Conservation (phyloP, 2,329 filamentous ascomycete genomes). For the Chaetomium olivaceum region DNA sequence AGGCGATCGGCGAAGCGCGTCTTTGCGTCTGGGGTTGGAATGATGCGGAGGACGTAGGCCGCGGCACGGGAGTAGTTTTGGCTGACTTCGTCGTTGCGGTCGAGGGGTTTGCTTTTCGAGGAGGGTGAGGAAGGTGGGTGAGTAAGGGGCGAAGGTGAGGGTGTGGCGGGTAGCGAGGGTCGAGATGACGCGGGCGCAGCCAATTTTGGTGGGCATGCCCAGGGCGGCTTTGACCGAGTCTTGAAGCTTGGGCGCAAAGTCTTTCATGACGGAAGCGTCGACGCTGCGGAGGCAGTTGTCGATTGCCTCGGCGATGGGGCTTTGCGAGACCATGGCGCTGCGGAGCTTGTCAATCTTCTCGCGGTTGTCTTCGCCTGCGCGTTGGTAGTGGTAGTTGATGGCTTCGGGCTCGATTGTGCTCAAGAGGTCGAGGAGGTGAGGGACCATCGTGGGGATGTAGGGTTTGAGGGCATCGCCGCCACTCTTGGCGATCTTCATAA, state of each 20-base stretch:
- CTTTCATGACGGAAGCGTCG: slow-evolving; percentile 74
- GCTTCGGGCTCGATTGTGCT: slow-evolving; percentile 87
- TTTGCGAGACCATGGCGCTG: slow-evolving; percentile 76
- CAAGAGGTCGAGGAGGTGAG: slow-evolving; percentile 76
- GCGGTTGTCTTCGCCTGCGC: slow-evolving; percentile 81
- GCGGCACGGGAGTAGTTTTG: slow-evolving; percentile 83
- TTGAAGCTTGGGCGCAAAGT: slow-evolving; percentile 71
- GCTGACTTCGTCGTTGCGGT: slow-evolving; percentile 91
- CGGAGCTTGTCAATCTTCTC: slow-evolving; percentile 89
- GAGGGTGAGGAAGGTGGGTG: slow-evolving; percentile 72
- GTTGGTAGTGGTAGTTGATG: slow-evolving; percentile 90
- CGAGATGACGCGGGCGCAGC: slow-evolving; percentile 80
- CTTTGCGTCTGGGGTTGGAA: slow-evolving; percentile 49
- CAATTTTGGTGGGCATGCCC: slow-evolving; percentile 91
- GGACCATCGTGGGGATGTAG: slow-evolving; percentile 79
- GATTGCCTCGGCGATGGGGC: slow-evolving; percentile 89
- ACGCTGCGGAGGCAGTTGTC: slow-evolving; percentile 84
- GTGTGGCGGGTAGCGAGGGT: slow-evolving; percentile 81
- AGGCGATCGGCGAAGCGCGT: slow-evolving; percentile 54
- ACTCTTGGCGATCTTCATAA: slow-evolving; percentile 88
- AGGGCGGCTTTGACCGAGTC: slow-evolving; percentile 81
- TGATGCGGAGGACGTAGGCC: slow-evolving; percentile 75
- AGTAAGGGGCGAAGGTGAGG: slow-evolving; percentile 72
- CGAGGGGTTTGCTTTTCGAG: slow-evolving; percentile 80
- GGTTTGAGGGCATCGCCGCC: slow-evolving; percentile 75